Evolutionary conservation across 352 stramenopile genomes (phyloP).

Genomic region (Phytophthora vignae): DNA sequence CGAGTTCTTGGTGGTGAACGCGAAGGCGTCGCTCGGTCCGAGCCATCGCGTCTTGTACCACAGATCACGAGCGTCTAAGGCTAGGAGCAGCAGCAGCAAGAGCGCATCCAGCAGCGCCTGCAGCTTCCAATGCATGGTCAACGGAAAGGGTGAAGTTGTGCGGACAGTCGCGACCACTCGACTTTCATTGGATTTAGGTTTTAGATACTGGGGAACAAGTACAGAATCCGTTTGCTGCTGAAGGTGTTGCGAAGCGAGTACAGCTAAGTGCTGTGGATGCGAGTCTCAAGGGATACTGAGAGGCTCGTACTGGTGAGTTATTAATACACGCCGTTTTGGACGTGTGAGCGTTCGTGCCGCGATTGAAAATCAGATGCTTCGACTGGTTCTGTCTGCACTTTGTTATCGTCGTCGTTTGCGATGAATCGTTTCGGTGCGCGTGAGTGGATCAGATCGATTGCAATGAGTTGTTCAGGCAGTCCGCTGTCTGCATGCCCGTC

Average conservation of each 20-base stretch:
- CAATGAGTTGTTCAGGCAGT: neutral
- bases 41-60: constrained; percentile 69
- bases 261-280: too few species aligned
- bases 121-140: constrained; percentile 38
- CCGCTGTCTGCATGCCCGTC: too few species aligned
- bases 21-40: constrained; percentile 52
- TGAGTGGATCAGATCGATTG: constrained; percentile 5
- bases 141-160: neutral
- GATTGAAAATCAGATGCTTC: neutral
- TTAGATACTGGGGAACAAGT: too few species aligned
- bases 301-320: too few species aligned
- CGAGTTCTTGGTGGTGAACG: constrained; percentile 41
- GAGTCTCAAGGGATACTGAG: too few species aligned
- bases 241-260: too few species aligned
- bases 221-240: too few species aligned
- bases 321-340: too few species aligned
- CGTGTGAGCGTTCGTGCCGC: neutral
- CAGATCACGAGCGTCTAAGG: constrained; percentile 52
- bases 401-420: neutral
- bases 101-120: constrained; percentile 35
- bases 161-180: constrained; percentile 15
- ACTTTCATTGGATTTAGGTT: neutral
- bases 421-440: constrained; percentile 15
- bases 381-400: neutral
- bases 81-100: constrained; percentile 46